Conservation (phyloP, 768 basidiomycete genomes). For the Albatrellus ellisii region DNA sequence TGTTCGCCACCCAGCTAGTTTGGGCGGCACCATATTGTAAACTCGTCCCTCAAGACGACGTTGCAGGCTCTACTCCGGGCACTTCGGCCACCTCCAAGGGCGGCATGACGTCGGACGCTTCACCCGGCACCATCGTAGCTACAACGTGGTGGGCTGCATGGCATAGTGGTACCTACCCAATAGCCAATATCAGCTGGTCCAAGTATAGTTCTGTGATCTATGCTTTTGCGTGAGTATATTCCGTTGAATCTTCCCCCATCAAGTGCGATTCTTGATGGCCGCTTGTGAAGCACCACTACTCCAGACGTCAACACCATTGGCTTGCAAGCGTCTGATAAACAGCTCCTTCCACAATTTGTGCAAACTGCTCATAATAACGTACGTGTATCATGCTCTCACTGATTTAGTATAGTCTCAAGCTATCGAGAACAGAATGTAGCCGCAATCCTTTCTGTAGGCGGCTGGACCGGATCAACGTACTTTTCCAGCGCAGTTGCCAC, state of each 20-base stretch:
- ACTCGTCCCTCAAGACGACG: background rate
- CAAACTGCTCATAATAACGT: slow-evolving; percentile 25
- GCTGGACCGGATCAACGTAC: slow-evolving; percentile 52
- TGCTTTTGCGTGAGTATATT: slow-evolving; percentile 42
- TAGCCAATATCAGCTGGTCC: slow-evolving; percentile 46
- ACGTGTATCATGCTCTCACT: slow-evolving; percentile 5
- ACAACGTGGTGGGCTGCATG: slow-evolving; percentile 60
- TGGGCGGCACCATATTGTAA: slow-evolving; percentile 4
- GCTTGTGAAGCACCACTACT: slow-evolving; percentile 21
- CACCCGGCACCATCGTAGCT: slow-evolving; percentile 22
- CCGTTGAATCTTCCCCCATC: too few relatives aligned
- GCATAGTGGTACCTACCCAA: slow-evolving; percentile 36
- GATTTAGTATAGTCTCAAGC: background rate
- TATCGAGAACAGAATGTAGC: slow-evolving; percentile 31
- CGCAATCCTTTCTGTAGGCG: slow-evolving; percentile 51
- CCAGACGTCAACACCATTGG: slow-evolving; percentile 20
- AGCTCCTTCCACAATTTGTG: slow-evolving; percentile 45
- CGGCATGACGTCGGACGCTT: background rate
- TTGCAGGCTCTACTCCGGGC: background rate
- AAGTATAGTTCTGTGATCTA: slow-evolving; percentile 59
- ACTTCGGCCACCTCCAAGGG: background rate
- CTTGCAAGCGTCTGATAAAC: slow-evolving; percentile 30
- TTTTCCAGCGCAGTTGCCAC: slow-evolving; percentile 52
- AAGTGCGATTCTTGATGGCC: background rate
- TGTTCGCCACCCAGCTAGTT: slow-evolving; percentile 1